Evolutionary conservation across 805 yeast species (phyloP).

Genomic region (Spencermartinsiella europaea): DNA sequence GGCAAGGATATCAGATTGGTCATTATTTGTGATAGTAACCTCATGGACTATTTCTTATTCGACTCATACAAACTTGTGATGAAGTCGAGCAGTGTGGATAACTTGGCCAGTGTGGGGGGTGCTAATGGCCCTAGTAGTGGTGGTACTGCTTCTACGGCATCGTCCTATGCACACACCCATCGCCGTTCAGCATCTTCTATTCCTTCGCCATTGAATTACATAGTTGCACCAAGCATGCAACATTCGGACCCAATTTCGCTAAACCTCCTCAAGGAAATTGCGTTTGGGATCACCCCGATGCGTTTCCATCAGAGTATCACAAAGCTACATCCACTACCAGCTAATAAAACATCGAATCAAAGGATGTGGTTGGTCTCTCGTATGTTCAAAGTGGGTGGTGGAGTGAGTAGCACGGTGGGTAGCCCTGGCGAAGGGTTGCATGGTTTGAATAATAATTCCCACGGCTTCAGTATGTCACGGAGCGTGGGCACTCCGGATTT

Average conservation of each 20-base stretch:
- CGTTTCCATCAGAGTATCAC: slow-evolving; percentile 18
- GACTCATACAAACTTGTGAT: slow-evolving; percentile 7
- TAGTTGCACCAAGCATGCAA: background rate
- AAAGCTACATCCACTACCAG: slow-evolving; percentile 22
- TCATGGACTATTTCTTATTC: slow-evolving; percentile 14
- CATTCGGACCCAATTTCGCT: background rate
- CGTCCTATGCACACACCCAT: background rate
- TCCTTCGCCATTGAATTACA: background rate
- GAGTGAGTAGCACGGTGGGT: background rate
- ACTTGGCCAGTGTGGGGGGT: background rate
- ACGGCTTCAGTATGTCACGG: background rate
- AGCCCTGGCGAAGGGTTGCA: background rate
- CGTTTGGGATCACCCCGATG: slow-evolving; percentile 24
- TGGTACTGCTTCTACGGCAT: background rate
- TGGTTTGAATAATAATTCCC: background rate
- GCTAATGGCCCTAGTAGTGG: background rate
- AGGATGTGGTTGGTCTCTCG: slow-evolving; percentile 20
- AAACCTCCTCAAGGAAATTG: slow-evolving; percentile 18
- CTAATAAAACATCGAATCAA: background rate
- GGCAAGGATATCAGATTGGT: slow-evolving; percentile 19
- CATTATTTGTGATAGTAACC: slow-evolving; percentile 14
- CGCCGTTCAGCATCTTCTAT: background rate
- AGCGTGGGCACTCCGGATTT: background rate
- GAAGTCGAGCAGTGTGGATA: background rate
- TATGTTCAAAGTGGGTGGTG: slow-evolving; percentile 20